These are phyloP conservation scores for Boletellus ananas DNA, from an alignment of 768 basidiomycete genomes.

Conservation along the genomic window DNA sequence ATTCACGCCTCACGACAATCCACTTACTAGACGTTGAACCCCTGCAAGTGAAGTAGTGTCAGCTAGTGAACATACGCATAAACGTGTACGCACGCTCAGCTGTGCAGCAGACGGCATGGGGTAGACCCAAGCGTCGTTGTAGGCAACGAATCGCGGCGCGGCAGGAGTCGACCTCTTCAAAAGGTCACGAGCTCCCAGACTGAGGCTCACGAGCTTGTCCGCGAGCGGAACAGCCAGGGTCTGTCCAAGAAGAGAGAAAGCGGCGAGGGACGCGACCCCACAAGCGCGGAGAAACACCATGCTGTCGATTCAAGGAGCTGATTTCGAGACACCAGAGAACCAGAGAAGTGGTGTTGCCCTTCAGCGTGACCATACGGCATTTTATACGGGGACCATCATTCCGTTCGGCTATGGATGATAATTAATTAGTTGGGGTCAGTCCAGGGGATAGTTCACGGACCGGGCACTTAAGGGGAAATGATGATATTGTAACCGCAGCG, in stretches of 20 bases:
- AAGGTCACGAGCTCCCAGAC: slow-evolving; percentile 9
- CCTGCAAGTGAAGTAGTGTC: slow-evolving; percentile 13
- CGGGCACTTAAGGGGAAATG: neutral
- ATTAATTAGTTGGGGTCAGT: neutral
- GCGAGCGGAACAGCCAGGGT: slow-evolving; percentile 8
- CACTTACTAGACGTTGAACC: slow-evolving; percentile 34
- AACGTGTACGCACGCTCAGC: slow-evolving; percentile 35
- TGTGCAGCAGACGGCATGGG: slow-evolving; percentile 41
- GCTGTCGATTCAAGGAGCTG: neutral
- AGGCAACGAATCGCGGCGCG: slow-evolving; percentile 47
- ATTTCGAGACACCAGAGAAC: neutral
- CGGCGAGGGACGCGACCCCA: neutral
- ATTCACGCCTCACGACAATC: neutral
- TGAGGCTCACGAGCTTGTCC: slow-evolving; percentile 12
- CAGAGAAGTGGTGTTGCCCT: neutral
- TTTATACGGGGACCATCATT: neutral
- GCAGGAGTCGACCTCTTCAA: slow-evolving; percentile 26
- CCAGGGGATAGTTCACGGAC: neutral
- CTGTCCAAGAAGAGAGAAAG: slow-evolving; percentile 1
- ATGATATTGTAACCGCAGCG: neutral
- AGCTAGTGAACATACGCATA: neutral
- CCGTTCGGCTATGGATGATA: neutral
- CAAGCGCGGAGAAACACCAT: slow-evolving; percentile 6
- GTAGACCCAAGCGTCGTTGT: slow-evolving; percentile 39
- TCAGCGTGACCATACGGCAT: neutral